Base-by-base conservation (phyloP, 768 basidiomycete genomes). In the Mycena haematopus region DNA sequence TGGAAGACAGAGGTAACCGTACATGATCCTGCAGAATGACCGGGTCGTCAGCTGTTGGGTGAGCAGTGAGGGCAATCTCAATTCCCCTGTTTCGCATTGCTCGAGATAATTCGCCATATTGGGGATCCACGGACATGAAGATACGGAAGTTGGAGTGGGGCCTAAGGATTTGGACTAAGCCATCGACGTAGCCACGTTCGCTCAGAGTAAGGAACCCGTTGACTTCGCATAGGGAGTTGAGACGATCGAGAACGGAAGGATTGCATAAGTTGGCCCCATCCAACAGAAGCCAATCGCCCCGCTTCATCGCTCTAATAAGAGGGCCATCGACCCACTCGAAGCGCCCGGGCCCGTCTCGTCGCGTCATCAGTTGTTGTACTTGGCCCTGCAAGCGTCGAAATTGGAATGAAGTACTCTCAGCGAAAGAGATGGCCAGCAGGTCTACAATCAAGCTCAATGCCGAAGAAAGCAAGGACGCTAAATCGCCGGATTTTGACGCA, bases 71-170 rank as follows among this genome's bases (percentile, higher is more conserved):
- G 29, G 84, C 82, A 50, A 98, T 83, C 75, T 99, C 97, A 36
- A 97, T 80, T 19, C 96, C 96, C 59, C 97, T 87, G 76, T 99
- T 99, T 25, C 97, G 90, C 97, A 99, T 99, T 2, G 97, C 97
- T 38, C 97, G 84, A 1, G 97, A 99, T 13, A 99, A 79, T 75
- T 99, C 97, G 47, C 97, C 97, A 64, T 90, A 84, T 64, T 89
- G 88, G 29, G 94, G 92, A 71, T 99, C 93, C 54, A 96, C 87
- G 2, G 89, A 86, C 95, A 99, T 96, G 77, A 99, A 91, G 6
- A 99, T 79, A 27, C 96, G 85, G 78, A 99, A 99, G 67, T 89
- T 81, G 2, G 90, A 87, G 72, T 99, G 96, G 2, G 97, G 96
- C 44, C 75, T 79, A 65, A 99, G 77, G 54, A 87, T 74, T 68